Percentiles rank a stretch among this genome's conserved stretches.
These are phyloP conservation scores for Chalaropsis ovoidea DNA, from an alignment of 2,329 filamentous ascomycete genomes.

Conservation along the genomic window DNA sequence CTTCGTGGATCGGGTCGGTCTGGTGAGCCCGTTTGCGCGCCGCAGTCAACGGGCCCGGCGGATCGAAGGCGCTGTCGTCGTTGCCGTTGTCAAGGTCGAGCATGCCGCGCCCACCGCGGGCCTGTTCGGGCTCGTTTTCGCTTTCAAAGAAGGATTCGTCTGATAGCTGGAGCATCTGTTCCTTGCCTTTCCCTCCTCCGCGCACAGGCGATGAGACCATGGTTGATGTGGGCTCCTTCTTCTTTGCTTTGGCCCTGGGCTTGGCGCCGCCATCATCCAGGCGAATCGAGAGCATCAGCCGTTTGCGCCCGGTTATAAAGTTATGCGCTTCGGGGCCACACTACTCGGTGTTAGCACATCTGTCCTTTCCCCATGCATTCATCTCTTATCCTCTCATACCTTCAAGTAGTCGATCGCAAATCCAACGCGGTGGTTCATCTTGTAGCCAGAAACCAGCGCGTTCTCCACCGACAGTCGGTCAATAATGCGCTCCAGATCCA, in stretches of 20 bases:
- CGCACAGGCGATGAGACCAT: conserved; percentile 46
- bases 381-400: conserved; percentile 33
- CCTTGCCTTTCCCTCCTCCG: conserved; percentile 28
- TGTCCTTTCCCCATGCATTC: background rate
- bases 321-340: conserved; percentile 36
- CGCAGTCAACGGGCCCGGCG: conserved; percentile 29
- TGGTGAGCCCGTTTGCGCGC: conserved; percentile 29
- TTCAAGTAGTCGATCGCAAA: conserved; percentile 67
- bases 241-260: conserved; percentile 34
- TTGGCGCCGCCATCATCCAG: conserved; percentile 30
- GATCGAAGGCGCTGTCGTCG: conserved; percentile 41
- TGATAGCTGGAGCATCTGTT: conserved; percentile 26
- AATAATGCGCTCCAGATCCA: conserved; percentile 76
- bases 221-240: conserved; percentile 35
- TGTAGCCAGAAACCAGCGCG: conserved; percentile 58
- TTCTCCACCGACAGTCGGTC: conserved; percentile 63
- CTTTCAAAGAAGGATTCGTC: conserved; percentile 22
- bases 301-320: conserved; percentile 39
- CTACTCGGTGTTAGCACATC: conserved; percentile 27
- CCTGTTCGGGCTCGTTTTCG: background rate
- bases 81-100: conserved; percentile 32
- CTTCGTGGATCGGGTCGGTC: conserved; percentile 49
- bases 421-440: conserved; percentile 47
- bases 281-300: conserved; percentile 39
- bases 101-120: background rate